phyloP scores from a whole-genome alignment of 495 filamentous ascomycete genomes.

The Aspergillus kassunensis region DNA sequence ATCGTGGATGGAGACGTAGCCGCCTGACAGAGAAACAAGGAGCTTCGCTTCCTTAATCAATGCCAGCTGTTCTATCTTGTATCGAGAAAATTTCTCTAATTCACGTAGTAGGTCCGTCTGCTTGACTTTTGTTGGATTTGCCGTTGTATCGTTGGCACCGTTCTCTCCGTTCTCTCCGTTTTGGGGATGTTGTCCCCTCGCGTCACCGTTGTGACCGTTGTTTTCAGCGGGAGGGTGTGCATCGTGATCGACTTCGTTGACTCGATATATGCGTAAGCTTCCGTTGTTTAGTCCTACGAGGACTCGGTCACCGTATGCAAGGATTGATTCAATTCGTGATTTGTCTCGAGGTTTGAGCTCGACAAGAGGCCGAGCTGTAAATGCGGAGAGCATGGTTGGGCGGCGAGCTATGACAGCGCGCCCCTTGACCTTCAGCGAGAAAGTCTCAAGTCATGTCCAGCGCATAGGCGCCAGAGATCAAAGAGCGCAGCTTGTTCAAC shows the following conservation, averaged over 20 bases:
- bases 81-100: conserved; percentile 86
- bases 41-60: conserved; percentile 91
- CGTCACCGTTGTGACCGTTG: conserved; percentile 4
- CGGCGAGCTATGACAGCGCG: conserved; percentile 17
- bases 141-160: conserved; percentile 4
- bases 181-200: conserved; percentile 11
- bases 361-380: conserved; percentile 91
- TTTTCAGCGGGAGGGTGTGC: conserved; percentile 8
- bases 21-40: conserved; percentile 85
- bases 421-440: conserved; percentile 14
- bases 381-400: conserved; percentile 87
- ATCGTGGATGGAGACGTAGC: conserved; percentile 82
- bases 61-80: conserved; percentile 86
- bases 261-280: conserved; percentile 81
- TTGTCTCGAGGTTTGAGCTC: conserved; percentile 94
- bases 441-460: conserved; percentile 18
- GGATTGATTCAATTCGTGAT: conserved; percentile 88
- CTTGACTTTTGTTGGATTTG: conserved; percentile 39
- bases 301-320: conserved; percentile 87
- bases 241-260: conserved; percentile 58
- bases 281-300: conserved; percentile 89
- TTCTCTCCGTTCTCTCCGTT: conserved; percentile 16
- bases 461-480: conserved; percentile 1
- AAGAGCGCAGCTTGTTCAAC: conserved; percentile 2
- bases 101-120: conserved; percentile 84